Conservation (phyloP, 2,329 filamentous ascomycete genomes). For the Pezicula neosporulosa region DNA sequence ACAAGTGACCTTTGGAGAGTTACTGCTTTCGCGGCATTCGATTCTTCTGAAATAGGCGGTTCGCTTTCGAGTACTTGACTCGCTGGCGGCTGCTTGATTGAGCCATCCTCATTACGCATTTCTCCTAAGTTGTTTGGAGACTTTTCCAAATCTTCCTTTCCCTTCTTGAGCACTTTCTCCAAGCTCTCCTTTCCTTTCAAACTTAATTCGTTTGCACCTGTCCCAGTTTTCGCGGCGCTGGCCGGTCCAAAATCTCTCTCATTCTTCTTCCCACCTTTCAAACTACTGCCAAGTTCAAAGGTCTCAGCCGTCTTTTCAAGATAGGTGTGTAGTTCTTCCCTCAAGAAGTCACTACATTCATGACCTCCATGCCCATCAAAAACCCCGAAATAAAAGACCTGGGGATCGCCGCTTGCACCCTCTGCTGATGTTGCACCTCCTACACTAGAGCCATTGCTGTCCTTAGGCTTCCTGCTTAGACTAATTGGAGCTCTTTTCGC, state of each 20-base stretch:
- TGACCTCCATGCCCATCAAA: constrained; percentile 94
- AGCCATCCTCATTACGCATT: constrained; percentile 26
- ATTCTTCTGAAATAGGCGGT: constrained; percentile 29
- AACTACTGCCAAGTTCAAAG: constrained; percentile 76
- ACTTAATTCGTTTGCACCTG: constrained; percentile 26
- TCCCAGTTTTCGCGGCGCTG: constrained; percentile 21
- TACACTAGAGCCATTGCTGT: constrained; percentile 5
- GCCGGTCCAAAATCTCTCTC: constrained; percentile 10
- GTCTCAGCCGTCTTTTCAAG: constrained; percentile 76
- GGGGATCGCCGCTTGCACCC: constrained; percentile 80
- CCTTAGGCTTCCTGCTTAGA: constrained; percentile 25
- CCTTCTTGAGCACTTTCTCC: constrained; percentile 45
- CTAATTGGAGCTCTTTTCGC: constrained; percentile 76
- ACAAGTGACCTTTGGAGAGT: constrained; percentile 70
- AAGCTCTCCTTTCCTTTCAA: constrained; percentile 34
- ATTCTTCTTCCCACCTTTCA: constrained; percentile 43
- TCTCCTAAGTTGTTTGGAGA: constrained; percentile 6
- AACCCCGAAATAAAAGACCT: constrained; percentile 95
- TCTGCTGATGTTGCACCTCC: constrained; percentile 68
- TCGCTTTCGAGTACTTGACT: constrained; percentile 35
- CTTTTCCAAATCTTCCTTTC: constrained; percentile 38
- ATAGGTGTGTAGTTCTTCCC: constrained; percentile 82
- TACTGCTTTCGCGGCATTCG: constrained; percentile 55
- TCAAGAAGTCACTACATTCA: constrained; percentile 84
- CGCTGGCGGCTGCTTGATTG: constrained; percentile 28